A percentile compares a stretch with the other conserved stretches of the same genome.
phyloP scores from a whole-genome alignment of 192 early-diverging fungal species.

The Obelidium mucronatum region DNA sequence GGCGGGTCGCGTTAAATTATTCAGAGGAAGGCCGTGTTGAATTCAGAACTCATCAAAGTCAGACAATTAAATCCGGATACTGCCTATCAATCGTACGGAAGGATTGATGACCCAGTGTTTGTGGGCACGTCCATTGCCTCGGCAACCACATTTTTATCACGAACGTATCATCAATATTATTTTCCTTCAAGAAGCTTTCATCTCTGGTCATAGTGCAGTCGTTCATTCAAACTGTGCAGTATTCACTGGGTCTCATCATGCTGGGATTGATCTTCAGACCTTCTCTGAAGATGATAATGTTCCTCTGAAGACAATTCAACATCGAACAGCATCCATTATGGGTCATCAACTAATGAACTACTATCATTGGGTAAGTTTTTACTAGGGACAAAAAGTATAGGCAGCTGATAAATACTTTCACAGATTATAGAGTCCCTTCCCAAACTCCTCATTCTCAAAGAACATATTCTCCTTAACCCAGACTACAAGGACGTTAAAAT shows the following conservation, averaged over 20 bases:
- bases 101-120: conserved; percentile 13
- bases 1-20: conserved; percentile 29
- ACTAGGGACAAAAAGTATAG: too few species aligned
- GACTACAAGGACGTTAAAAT: neutral
- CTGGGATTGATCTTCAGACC: conserved; percentile 15
- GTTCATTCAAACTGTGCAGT: conserved; percentile 22
- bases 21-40: neutral
- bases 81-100: conserved; percentile 9
- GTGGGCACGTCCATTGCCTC: neutral
- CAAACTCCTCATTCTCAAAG: conserved; percentile 26
- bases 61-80: conserved; percentile 17
- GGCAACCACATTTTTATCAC: conserved; percentile 14
- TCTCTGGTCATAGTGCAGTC: conserved; percentile 19
- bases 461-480: neutral
- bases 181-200: conserved; percentile 17
- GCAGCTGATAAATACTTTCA: too few species aligned
- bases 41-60: conserved; percentile 16
- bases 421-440: conserved; percentile 23
- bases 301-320: neutral
- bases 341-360: conserved; percentile 31
- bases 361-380: too few species aligned
- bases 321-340: conserved; percentile 13
- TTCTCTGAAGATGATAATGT: neutral
- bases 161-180: conserved; percentile 28
- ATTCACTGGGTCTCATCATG: conserved; percentile 25